These are phyloP conservation scores for Coffea humblotiana DNA, from an alignment of 305 asterid species.

Conservation along the genomic window DNA sequence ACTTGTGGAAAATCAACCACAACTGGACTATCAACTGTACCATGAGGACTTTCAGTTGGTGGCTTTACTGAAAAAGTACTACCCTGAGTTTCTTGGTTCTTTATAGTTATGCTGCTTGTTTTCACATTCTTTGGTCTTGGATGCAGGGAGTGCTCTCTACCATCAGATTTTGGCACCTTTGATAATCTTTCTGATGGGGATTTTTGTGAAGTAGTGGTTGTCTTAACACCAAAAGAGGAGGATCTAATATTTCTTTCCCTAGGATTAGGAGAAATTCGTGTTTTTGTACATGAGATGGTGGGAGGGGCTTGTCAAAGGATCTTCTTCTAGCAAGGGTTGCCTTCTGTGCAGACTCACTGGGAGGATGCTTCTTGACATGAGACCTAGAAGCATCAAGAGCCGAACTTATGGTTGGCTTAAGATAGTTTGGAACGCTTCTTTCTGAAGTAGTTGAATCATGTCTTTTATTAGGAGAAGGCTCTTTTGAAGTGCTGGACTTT, in stretches of 20 bases:
- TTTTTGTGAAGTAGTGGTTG: slow-evolving; percentile 26
- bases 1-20: slow-evolving; percentile 16
- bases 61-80: slow-evolving; percentile 23
- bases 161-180: slow-evolving; percentile 31
- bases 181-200: slow-evolving; percentile 30
- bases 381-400: slow-evolving; percentile 23
- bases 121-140: slow-evolving; percentile 32
- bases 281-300: slow-evolving; percentile 35
- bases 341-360: slow-evolving; percentile 19
- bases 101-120: slow-evolving; percentile 20
- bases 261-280: slow-evolving; percentile 45
- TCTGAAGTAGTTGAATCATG: slow-evolving; percentile 25
- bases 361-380: slow-evolving; percentile 30
- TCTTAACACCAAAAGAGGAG: slow-evolving; percentile 36
- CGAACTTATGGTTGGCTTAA: slow-evolving; percentile 47
- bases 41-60: slow-evolving; percentile 9
- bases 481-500: slow-evolving; percentile 28
- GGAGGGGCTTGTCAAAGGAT: slow-evolving; percentile 59
- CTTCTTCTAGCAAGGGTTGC: slow-evolving; percentile 38
- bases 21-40: slow-evolving; percentile 16
- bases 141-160: slow-evolving; percentile 28
- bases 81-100: slow-evolving; percentile 27
- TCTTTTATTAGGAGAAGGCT: slow-evolving; percentile 23
- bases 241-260: slow-evolving; percentile 29
- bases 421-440: slow-evolving; percentile 46